These are phyloP conservation scores for Claviceps digitariae DNA, from an alignment of 2,329 filamentous ascomycete species.

Conservation along the genomic window DNA sequence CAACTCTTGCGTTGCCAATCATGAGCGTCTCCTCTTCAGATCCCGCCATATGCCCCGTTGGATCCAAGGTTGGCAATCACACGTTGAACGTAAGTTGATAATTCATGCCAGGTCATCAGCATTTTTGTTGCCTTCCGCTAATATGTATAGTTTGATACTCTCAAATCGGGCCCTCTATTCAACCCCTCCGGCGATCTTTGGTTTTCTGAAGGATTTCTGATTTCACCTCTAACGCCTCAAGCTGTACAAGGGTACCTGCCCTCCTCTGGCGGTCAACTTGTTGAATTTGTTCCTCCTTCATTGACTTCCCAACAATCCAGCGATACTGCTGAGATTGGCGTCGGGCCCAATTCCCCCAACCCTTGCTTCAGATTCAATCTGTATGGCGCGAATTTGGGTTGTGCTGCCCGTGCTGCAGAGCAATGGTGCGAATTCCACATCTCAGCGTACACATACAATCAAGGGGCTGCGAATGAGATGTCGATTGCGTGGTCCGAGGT, in stretches of 20 bases:
- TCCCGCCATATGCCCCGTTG: conserved; percentile 15
- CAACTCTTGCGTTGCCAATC: not conserved
- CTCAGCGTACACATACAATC: conserved; percentile 26
- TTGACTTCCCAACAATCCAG: conserved; percentile 15
- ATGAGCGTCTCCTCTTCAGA: conserved; percentile 3
- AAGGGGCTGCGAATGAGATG: conserved; percentile 18
- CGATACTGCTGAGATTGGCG: conserved; percentile 26
- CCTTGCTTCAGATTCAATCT: conserved; percentile 27
- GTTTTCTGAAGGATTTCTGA: conserved; percentile 28
- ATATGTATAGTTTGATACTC: conserved; percentile 22
- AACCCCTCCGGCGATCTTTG: conserved; percentile 26
- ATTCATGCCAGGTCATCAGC: not conserved
- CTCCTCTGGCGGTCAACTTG: conserved; percentile 25
- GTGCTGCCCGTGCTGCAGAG: conserved; percentile 21
- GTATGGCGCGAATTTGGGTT: conserved; percentile 25
- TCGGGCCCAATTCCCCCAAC: conserved; percentile 23
- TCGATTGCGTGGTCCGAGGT: conserved; percentile 27
- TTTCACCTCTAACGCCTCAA: conserved; percentile 22
- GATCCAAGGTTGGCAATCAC: conserved; percentile 22
- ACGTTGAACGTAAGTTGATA: conserved; percentile 22
- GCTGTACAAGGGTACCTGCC: conserved; percentile 20
- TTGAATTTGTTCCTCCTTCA: conserved; percentile 26
- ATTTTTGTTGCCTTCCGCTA: conserved; percentile 4
- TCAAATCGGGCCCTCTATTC: conserved; percentile 23
- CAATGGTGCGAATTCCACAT: conserved; percentile 28